These are phyloP conservation scores for Lagenidium sp. DNA, from an alignment of 352 stramenopile species.

Conservation along the genomic window DNA sequence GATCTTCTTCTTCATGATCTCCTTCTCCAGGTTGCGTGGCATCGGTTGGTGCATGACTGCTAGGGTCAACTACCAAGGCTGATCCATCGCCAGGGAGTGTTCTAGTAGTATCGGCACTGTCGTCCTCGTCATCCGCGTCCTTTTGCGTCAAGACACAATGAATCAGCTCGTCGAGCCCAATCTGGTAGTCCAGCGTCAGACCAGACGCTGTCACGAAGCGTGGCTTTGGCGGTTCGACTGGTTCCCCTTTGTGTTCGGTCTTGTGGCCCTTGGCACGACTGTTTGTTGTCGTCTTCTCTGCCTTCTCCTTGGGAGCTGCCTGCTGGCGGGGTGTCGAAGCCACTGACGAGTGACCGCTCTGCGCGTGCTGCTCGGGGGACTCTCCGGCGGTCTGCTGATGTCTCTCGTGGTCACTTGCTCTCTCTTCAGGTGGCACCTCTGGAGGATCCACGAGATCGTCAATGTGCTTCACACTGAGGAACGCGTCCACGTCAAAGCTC, in stretches of 20 bases:
- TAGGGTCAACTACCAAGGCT: too few species aligned
- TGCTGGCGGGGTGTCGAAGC: too few species aligned
- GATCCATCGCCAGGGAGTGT: too few species aligned
- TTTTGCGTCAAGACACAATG: constrained; percentile 21
- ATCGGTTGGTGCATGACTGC: not conserved
- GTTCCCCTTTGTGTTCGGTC: constrained; percentile 1
- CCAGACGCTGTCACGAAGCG: constrained; percentile 6
- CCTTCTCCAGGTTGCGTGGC: not conserved
- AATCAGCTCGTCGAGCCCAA: constrained; percentile 16
- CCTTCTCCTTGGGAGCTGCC: not conserved
- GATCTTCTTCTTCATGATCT: constrained; percentile 1
- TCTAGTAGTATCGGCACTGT: too few species aligned
- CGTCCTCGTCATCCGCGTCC: constrained; percentile 12
- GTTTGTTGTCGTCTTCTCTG: not conserved
- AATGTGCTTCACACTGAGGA: constrained; percentile 44
- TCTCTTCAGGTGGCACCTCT: not conserved
- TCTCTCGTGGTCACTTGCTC: not conserved
- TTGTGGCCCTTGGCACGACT: not conserved
- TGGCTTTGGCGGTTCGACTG: constrained; percentile 1
- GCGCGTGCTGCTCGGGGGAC: not conserved
- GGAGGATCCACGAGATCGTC: constrained; percentile 17
- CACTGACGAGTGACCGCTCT: not conserved
- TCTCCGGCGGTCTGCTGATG: not conserved
- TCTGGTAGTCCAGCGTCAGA: constrained; percentile 14
- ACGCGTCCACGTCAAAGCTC: constrained; percentile 29